A percentile compares a stretch with the other conserved stretches of the same genome.
Evolutionary conservation across 495 filamentous ascomycete species (phyloP).

Genomic region (Aspergillus egyptiacus): DNA sequence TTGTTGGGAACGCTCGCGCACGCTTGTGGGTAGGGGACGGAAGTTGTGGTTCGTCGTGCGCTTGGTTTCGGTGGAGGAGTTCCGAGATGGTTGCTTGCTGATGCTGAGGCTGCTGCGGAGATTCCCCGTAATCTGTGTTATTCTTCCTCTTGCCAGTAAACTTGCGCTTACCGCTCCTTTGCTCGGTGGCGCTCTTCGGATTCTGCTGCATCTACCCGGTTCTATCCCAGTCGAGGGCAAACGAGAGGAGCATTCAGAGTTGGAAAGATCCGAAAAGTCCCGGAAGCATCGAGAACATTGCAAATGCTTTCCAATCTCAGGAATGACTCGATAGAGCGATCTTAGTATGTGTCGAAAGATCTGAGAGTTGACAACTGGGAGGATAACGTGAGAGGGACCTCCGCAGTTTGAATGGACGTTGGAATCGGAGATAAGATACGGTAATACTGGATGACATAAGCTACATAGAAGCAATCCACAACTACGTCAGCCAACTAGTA

Average conservation of each 20-base stretch:
- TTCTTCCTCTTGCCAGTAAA: slow-evolving; percentile 45
- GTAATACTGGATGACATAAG: slow-evolving; percentile 19
- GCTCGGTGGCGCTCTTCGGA: slow-evolving; percentile 38
- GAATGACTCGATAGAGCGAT: slow-evolving; percentile 2
- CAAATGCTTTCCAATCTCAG: slow-evolving; percentile 6
- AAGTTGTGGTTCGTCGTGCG: slow-evolving; percentile 14
- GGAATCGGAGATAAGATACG: slow-evolving; percentile 22
- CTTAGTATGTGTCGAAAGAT: too few relatives aligned
- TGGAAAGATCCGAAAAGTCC: slow-evolving; percentile 17
- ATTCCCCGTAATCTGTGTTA: slow-evolving; percentile 36
- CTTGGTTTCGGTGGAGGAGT: slow-evolving; percentile 34
- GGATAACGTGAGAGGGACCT: neutral
- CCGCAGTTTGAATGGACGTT: neutral
- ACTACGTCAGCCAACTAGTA: too few relatives aligned
- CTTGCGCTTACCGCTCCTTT: slow-evolving; percentile 46
- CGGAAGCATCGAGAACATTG: slow-evolving; percentile 15
- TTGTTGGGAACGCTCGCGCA: slow-evolving; percentile 26
- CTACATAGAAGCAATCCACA: too few relatives aligned
- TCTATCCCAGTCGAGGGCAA: slow-evolving; percentile 25
- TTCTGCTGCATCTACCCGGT: slow-evolving; percentile 47
- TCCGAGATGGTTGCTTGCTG: slow-evolving; percentile 47
- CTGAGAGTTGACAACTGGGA: neutral
- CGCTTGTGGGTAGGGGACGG: slow-evolving; percentile 37
- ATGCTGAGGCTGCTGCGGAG: slow-evolving; percentile 29
- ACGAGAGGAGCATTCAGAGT: slow-evolving; percentile 19